These are phyloP conservation scores for Aspergillus vadensis DNA, from an alignment of 2,329 filamentous ascomycete species.

Conservation along the genomic window DNA sequence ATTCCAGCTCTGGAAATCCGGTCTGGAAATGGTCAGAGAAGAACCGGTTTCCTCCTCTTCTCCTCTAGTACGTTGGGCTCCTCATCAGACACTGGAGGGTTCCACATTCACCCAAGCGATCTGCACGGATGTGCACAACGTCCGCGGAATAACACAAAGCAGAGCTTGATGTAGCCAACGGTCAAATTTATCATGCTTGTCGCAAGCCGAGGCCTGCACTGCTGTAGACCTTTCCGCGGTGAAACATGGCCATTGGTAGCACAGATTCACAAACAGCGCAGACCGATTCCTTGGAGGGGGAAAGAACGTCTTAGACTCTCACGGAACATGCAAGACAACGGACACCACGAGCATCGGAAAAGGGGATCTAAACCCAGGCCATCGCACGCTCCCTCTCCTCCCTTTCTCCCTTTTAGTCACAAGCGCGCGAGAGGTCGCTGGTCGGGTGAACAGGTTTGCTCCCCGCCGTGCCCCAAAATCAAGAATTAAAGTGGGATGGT, in stretches of 20 bases:
- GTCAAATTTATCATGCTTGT: neutral
- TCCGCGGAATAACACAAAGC: neutral
- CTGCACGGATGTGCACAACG: neutral
- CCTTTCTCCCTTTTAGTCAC: neutral
- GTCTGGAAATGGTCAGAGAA: neutral
- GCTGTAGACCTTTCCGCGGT: neutral
- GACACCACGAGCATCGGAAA: neutral
- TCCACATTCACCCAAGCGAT: neutral
- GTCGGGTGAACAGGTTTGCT: neutral
- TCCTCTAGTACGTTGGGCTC: neutral
- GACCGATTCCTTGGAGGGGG: neutral
- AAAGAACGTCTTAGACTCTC: neutral
- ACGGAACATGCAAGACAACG: neutral
- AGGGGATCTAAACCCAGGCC: neutral
- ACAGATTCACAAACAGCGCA: neutral
- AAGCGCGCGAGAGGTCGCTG: neutral
- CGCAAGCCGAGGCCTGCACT: slow-evolving; percentile 1
- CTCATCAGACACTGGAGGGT: neutral
- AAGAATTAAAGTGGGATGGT: neutral
- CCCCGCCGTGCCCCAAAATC: neutral
- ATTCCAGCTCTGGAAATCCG: neutral
- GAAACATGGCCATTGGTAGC: slow-evolving; percentile 5
- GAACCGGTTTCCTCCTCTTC: neutral
- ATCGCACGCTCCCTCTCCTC: neutral
- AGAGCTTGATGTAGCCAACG: neutral